A percentile compares a stretch with the other conserved stretches of the same genome.
Conservation (phyloP, 495 filamentous ascomycete species). For the Haplographium delicatum region DNA sequence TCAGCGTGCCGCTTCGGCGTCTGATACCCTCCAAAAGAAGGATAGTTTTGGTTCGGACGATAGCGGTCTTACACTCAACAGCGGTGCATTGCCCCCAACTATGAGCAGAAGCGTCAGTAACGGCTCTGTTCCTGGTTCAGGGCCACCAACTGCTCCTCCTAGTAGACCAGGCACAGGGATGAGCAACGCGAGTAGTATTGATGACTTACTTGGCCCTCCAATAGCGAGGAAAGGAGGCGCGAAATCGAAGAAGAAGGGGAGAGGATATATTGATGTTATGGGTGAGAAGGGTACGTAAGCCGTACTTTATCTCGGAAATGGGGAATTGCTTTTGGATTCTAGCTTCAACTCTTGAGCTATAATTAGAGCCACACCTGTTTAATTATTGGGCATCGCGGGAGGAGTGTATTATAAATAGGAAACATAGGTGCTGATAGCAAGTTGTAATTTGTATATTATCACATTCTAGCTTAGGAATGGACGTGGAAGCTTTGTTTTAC, state of each 20-base stretch:
- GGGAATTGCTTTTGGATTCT: not conserved
- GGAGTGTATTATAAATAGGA: no score
- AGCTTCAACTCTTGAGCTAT: no score
- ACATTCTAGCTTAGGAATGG: no score
- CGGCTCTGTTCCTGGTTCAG: slow-evolving; percentile 31
- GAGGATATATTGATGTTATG: slow-evolving; percentile 92
- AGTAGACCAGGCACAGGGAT: slow-evolving; percentile 59
- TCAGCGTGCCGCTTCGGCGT: slow-evolving; percentile 2
- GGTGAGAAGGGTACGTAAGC: slow-evolving; percentile 16
- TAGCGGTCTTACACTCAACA: not conserved
- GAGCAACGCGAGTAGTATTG: slow-evolving; percentile 77
- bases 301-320: not conserved
- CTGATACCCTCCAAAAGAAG: not conserved
- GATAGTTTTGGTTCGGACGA: slow-evolving; percentile 16
- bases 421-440: no score
- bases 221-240: slow-evolving; percentile 54
- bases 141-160: slow-evolving; percentile 34
- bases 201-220: slow-evolving; percentile 73
- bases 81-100: slow-evolving; percentile 27
- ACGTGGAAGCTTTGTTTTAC: no score
- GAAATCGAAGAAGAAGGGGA: slow-evolving; percentile 74
- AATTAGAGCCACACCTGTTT: no score
- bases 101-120: slow-evolving; percentile 41
- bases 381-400: no score
- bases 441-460: no score